Evolutionary conservation across 352 stramenopile genomes (phyloP), one percentile per base, ranked within the genome.

Genomic region (Albugo laibachii): DNA sequence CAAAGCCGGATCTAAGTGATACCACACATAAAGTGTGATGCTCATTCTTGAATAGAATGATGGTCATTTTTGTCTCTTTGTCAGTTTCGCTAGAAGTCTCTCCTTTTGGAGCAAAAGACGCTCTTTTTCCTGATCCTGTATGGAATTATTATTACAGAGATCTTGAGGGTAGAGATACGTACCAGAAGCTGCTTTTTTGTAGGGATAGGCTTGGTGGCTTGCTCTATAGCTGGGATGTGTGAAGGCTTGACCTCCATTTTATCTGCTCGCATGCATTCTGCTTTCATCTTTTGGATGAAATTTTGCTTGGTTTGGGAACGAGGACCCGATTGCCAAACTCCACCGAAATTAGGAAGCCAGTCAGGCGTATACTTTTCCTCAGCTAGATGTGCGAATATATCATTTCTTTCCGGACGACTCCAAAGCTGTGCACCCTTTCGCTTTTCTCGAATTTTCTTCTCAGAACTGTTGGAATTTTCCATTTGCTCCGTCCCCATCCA

Each of bases 401-500:
- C 24, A 0, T 4, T 16, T 0, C n/a, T 12, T 10, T 13, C 41
- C 19, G 11, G 50, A 24, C 41, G 63, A 16, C 47, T 46, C 45
- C 19, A 31, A 3, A 53, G 52, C 12, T 49, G 1, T 5, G 11
- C 18, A 11, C 18, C 36, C 10, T 45, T 57, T 18, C 12, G 8
- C n/a, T 19, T 64, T 53, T 27, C 24, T 44, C n/a, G 27, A 35
- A 36, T 47, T 41, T 24, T 45, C 45, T 35, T 14, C 18, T 5
- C 44, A 10, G n/a, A 63, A 54, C 18, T 48, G 45, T 38, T 84
- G 83, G 45, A 59, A 68, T 4, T 59, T 54, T 47, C 68, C 74
- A 61, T 87, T 84, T 35, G 83, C 75, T 35, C 82, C 69, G 52
- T 81, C 72, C 0, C 71, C 67, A 87, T 69, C 75, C 75, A 87